phyloP scores from a whole-genome alignment of 2,329 filamentous ascomycete genomes.

The Phialophora tarda region DNA sequence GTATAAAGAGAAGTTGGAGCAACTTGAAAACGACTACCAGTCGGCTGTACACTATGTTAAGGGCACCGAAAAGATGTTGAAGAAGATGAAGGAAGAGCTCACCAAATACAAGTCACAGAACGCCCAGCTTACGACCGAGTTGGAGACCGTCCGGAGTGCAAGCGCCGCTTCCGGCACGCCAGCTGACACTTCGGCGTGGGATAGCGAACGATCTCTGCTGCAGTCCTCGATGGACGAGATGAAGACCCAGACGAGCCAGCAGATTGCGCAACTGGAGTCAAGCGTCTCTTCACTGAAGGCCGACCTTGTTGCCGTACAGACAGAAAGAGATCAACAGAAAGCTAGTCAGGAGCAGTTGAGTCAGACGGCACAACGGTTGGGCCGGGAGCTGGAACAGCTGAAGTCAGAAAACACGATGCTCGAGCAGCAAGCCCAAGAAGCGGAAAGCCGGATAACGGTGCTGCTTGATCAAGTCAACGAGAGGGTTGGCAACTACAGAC shows the following conservation, averaged over 20 bases:
- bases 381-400: slow-evolving; percentile 76
- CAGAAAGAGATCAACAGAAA: slow-evolving; percentile 72
- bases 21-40: slow-evolving; percentile 96
- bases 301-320: slow-evolving; percentile 69
- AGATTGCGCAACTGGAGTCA: slow-evolving; percentile 71
- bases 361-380: slow-evolving; percentile 59
- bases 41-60: slow-evolving; percentile 98
- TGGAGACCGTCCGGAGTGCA: slow-evolving; percentile 68
- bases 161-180: slow-evolving; percentile 49
- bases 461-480: slow-evolving; percentile 93
- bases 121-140: slow-evolving; percentile 76
- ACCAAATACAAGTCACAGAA: slow-evolving; percentile 89
- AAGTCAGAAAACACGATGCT: slow-evolving; percentile 81
- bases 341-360: slow-evolving; percentile 66
- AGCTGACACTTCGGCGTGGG: slow-evolving; percentile 67
- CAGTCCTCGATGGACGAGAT: slow-evolving; percentile 71
- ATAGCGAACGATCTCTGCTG: slow-evolving; percentile 71
- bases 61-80: slow-evolving; percentile 98
- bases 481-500: slow-evolving; percentile 92
- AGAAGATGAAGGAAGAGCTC: slow-evolving; percentile 98
- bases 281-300: slow-evolving; percentile 71
- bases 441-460: slow-evolving; percentile 89
- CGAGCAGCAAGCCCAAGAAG: slow-evolving; percentile 83
- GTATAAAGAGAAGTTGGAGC: slow-evolving; percentile 90
- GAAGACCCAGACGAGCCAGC: slow-evolving; percentile 70